Percentiles rank a stretch among this genome's conserved stretches.
Evolutionary conservation across 305 asterid genomes (phyloP).

Genomic region (Rubia balearica): DNA sequence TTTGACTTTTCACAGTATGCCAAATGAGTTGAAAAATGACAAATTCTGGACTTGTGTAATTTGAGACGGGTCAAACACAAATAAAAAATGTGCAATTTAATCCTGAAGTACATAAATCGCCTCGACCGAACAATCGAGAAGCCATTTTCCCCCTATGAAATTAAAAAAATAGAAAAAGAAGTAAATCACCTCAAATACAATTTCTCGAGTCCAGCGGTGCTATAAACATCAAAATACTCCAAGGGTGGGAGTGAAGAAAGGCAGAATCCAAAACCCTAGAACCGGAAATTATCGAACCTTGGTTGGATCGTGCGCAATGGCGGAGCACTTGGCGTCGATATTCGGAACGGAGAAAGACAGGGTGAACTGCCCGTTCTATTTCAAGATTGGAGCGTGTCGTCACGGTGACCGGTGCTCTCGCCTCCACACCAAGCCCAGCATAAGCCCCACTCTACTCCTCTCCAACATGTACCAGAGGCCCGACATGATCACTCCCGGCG

Average conservation of each 20-base stretch:
- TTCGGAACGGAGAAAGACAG: slow-evolving; percentile 94
- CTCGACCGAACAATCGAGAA: background rate
- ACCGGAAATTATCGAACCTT: background rate
- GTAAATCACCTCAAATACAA: too few species aligned
- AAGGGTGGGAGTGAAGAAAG: too few species aligned
- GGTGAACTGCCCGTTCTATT: slow-evolving; percentile 93
- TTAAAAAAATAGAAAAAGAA: too few species aligned
- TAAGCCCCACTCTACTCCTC: slow-evolving; percentile 79
- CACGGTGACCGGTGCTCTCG: slow-evolving; percentile 98
- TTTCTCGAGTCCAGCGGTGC: background rate
- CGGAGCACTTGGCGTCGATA: slow-evolving; percentile 92
- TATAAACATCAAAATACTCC: background rate
- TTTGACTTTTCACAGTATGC: too few species aligned
- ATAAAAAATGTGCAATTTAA: too few species aligned
- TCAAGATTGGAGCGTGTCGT: slow-evolving; percentile 96
- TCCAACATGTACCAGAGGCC: slow-evolving; percentile 96
- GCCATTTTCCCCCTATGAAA: too few species aligned
- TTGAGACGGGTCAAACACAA: too few species aligned
- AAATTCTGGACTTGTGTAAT: too few species aligned
- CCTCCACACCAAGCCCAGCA: slow-evolving; percentile 92
- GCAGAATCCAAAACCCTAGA: background rate
- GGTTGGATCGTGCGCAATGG: slow-evolving; percentile 32
- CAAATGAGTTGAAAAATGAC: too few species aligned
- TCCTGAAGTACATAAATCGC: too few species aligned
- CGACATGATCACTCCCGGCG: slow-evolving; percentile 93